Evolutionary conservation across 306 rosid species (phyloP), one percentile per base, ranked within the genome.

Genomic region (Fragaria nilgerrensis): DNA sequence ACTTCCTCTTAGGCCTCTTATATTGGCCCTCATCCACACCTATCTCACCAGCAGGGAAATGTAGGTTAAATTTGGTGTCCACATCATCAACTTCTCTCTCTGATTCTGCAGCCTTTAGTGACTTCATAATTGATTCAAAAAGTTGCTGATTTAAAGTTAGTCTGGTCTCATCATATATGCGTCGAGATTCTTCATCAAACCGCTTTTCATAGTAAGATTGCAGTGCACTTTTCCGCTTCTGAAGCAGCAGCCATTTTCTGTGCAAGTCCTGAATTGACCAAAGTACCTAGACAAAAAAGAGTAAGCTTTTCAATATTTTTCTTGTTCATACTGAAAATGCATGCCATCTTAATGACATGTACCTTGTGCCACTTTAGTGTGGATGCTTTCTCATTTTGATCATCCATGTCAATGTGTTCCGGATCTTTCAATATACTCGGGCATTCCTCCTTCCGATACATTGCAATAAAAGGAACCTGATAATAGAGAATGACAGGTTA

Each of bases 71-170:
- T 84, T 92, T 95, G 36, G 94, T 89, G 88, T 95, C 99, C 81
- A 95, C 99, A 77, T 95, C 99, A 70, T 95, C 99, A 82, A 95
- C 92, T 88, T 95, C 99, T 75, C 97, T 87, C 82, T 95, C 99
- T 23, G 99, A 87, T 80, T 89, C 97, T 67, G 99, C 99, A 76
- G 92, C 97, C 89, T 91, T 90, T 70, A 95, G 84, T 2, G 93
- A 88, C 84, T 87, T 91, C 90, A 90, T 95, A 75, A 91, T 86
- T 45, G 99, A 95, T 66, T 92, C 99, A 85, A 89, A 95, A 82
- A 91, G 82, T 74, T 88, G 91, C 72, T 85, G 86, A 82, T 92
- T 92, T 73, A 95, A 80, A 65, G 82, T 80, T 45, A 88, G 92
- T 83, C 92, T 85, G 36, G 92, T 86, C 86, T 87, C 97, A 85